Percentiles rank a stretch among this genome's conserved stretches.
These are phyloP conservation scores for Ceratopteris richardii DNA, from an alignment of 75 land plant genomes.

Conservation along the genomic window DNA sequence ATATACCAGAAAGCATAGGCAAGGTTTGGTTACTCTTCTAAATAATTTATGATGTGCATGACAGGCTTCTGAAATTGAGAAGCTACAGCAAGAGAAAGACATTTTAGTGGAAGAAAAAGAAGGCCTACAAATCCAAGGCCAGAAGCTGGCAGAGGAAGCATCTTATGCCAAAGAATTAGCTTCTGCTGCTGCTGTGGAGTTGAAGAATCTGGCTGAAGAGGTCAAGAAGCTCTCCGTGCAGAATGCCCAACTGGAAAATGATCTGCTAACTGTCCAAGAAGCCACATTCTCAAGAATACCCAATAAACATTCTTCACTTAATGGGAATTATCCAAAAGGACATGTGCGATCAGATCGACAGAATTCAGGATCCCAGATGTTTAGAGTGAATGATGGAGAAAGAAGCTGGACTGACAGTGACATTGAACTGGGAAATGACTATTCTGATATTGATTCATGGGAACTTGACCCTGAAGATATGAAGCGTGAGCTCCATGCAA, in stretches of 20 bases:
- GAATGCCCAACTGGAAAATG: conserved; percentile 69
- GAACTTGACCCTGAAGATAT: conserved; percentile 59
- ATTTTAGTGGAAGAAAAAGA: conserved; percentile 58
- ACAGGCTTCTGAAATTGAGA: conserved; percentile 69
- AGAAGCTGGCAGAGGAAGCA: conserved; percentile 82
- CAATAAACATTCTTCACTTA: conserved; percentile 11
- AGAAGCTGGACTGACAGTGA: not conserved
- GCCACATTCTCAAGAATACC: conserved; percentile 26
- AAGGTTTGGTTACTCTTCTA: conserved; percentile 31
- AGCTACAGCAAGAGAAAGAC: conserved; percentile 49
- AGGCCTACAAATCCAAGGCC: conserved; percentile 52
- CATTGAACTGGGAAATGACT: not conserved
- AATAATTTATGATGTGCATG: not conserved
- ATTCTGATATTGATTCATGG: conserved; percentile 43
- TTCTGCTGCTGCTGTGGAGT: conserved; percentile 93
- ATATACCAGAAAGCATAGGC: conserved; percentile 40
- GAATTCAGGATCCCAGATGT: not conserved
- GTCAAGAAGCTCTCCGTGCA: conserved; percentile 80
- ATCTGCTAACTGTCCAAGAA: conserved; percentile 50
- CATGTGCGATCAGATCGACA: not conserved
- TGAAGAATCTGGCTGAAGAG: conserved; percentile 84
- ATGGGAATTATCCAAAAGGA: not conserved
- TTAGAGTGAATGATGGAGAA: too few species aligned
- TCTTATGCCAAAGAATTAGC: conserved; percentile 94
- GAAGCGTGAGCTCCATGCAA: conserved; percentile 68